Percentiles rank a stretch among this genome's conserved stretches.
Conservation (phyloP, 139 green algal genomes). For the Haematococcus sp. region DNA sequence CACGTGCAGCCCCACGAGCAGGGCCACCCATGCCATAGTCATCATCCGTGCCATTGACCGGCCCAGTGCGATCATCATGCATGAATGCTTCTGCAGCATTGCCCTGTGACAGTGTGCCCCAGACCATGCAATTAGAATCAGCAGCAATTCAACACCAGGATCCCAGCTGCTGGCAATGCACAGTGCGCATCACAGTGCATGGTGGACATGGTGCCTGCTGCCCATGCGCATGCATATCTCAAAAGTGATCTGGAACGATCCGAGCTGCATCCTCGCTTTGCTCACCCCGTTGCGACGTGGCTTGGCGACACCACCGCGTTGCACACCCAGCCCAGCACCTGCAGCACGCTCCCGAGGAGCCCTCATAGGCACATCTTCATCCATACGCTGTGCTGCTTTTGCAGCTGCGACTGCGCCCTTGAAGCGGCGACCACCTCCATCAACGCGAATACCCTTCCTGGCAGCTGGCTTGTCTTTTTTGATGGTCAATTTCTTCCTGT, state of each 20-base stretch:
- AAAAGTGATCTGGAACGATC: not conserved
- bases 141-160: no score
- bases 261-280: not conserved
- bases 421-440: not conserved
- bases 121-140: no score
- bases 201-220: no score
- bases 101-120: no score
- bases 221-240: no score
- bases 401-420: not conserved
- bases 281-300: not conserved
- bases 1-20: no score
- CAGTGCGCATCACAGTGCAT: no score
- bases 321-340: not conserved
- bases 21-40: no score
- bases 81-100: no score
- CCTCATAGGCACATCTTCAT: not conserved
- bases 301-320: not conserved
- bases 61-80: no score
- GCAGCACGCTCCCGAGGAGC: not conserved
- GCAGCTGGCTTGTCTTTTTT: constrained; percentile 11
- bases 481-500: not conserved
- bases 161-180: no score
- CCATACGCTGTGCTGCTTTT: not conserved
- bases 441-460: not conserved
- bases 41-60: no score